Evolutionary conservation across 176 grass and related monocot species (phyloP), one percentile per base, ranked within the genome.

Genomic region (Microstegium vimineum): DNA sequence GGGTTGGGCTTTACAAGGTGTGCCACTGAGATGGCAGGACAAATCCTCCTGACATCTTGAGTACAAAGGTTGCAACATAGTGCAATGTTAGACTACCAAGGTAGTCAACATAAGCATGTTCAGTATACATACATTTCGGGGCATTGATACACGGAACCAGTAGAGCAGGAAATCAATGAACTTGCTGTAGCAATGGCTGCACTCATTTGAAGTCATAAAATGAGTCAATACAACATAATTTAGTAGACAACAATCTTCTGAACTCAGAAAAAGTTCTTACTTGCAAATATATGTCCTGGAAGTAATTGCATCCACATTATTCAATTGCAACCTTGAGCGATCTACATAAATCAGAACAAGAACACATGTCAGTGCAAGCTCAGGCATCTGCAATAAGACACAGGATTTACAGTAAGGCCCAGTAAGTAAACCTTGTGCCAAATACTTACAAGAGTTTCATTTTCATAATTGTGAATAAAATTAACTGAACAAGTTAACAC

Each of bases 181-280:
- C 57, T 93, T 94, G 83, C 79, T 63, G 82, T 90, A 92, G 82
- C 97, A 96, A 79, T 86, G 69, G 77, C 97, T 99, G 93, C 90
- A 98, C 85, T 60, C n/a, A 87, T 91, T 91, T 77, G 12, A 84
- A 84, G 37, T 18, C 73, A 17, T 23, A 85, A 75, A 74, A 80
- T 80, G 17, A 74, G 74, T n/a, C 36, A 66, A 81, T 18, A 57
- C 45, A 69, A 10, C 32, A 92, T 51, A 31, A 86, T 52, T 23
- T 79, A 78, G 75, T 42, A n/a, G 22, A 81, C n/a, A 81, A 56
- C 7, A 31, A 30, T 61, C 10, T 41, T 43, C 8, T 81, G 25
- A 86, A 34, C 33, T 37, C 14, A 85, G 77, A 23, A 72, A 81
- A 69, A 71, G 26, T 45, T 83, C 75, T 91, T 95, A 99, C 93